phyloP scores from a whole-genome alignment of 805 yeast species.

The Pichia scutulata region DNA sequence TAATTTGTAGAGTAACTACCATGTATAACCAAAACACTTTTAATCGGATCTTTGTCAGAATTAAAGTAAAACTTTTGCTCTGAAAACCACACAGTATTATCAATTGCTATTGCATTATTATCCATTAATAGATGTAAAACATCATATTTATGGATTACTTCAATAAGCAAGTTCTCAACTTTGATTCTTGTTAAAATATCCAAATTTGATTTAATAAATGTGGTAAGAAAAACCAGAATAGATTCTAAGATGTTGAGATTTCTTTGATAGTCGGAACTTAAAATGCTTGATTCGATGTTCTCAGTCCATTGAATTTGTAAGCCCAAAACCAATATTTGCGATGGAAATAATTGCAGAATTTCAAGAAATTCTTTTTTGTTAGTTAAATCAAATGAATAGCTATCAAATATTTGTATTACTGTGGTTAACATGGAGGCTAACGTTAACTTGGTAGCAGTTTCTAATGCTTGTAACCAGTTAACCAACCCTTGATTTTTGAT shows the following conservation, averaged over 20 bases:
- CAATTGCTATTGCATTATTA: neutral
- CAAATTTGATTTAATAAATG: constrained; percentile 23
- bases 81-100: constrained; percentile 38
- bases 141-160: constrained; percentile 52
- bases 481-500: constrained; percentile 36
- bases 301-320: constrained; percentile 52
- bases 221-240: neutral
- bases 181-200: constrained; percentile 32
- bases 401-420: constrained; percentile 26
- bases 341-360: constrained; percentile 38
- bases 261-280: neutral
- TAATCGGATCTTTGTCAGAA: constrained; percentile 16
- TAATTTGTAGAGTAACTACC: constrained; percentile 46
- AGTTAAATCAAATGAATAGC: neutral
- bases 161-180: constrained; percentile 57
- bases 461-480: constrained; percentile 60
- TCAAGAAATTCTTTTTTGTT: neutral
- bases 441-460: constrained; percentile 42
- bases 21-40: constrained; percentile 39
- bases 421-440: constrained; percentile 31
- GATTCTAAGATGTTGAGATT: neutral
- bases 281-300: constrained; percentile 26
- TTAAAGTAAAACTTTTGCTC: constrained; percentile 44
- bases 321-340: constrained; percentile 50
- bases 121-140: constrained; percentile 17